Conservation (phyloP, 306 rosid genomes). For the Lablab purpureus region DNA sequence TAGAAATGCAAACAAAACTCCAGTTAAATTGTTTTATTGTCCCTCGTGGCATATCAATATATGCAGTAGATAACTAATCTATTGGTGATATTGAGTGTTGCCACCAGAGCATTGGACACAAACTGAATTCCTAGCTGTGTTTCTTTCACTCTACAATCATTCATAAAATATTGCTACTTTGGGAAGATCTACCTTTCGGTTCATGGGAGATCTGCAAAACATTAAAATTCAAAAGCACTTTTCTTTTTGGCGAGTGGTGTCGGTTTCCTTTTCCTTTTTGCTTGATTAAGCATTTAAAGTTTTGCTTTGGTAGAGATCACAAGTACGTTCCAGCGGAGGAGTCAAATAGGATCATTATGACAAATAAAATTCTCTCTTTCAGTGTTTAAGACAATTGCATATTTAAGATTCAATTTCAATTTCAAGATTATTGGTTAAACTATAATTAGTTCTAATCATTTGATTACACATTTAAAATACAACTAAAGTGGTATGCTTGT, state of each 20-base stretch:
- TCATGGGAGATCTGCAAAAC: constrained; percentile 1
- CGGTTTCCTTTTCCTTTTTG: constrained; percentile 13
- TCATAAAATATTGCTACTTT: neutral
- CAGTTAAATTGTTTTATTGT: constrained; percentile 8
- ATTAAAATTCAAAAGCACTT: neutral
- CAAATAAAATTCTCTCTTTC: neutral
- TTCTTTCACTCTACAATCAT: constrained; percentile 9
- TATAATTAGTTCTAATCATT: too few relatives aligned
- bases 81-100: constrained; percentile 14
- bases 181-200: neutral
- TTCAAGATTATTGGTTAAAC: too few relatives aligned
- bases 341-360: too few relatives aligned
- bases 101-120: constrained; percentile 23
- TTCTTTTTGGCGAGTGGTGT: constrained; percentile 20
- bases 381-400: neutral
- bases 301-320: neutral
- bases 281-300: neutral
- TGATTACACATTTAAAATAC: neutral
- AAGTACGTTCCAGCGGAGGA: neutral
- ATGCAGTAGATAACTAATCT: constrained; percentile 12
- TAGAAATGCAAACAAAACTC: constrained; percentile 11
- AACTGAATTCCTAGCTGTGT: constrained; percentile 6
- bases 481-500: neutral
- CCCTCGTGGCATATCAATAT: neutral
- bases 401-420: neutral